Evolutionary conservation across 2,329 filamentous ascomycete species (phyloP).

Genomic region (Cercospora sesami): DNA sequence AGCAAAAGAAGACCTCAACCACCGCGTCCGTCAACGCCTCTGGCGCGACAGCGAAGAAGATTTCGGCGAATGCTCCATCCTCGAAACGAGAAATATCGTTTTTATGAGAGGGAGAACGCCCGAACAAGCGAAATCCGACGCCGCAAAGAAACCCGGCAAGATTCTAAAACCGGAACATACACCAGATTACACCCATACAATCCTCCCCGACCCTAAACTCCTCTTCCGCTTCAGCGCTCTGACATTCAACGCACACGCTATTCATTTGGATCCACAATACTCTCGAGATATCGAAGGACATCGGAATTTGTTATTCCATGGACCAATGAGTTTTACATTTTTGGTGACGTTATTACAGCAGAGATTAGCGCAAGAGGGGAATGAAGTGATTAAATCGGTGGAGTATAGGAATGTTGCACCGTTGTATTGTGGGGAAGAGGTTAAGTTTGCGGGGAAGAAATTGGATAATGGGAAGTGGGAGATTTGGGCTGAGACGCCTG

Average conservation of each 20-base stretch:
- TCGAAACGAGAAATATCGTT: constrained; percentile 63
- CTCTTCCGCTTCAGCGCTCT: constrained; percentile 90
- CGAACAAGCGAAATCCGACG: constrained; percentile 40
- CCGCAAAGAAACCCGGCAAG: constrained; percentile 37
- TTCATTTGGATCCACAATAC: constrained; percentile 78
- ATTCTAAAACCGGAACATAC: constrained; percentile 49
- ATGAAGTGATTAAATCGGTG: constrained; percentile 55
- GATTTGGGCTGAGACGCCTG: constrained; percentile 45
- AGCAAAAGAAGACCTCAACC: constrained; percentile 34
- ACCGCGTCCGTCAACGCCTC: constrained; percentile 44
- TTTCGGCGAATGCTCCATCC: constrained; percentile 48
- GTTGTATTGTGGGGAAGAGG: constrained; percentile 70
- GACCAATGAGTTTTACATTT: constrained; percentile 75
- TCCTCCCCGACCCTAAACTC: constrained; percentile 68
- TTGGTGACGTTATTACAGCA: constrained; percentile 67
- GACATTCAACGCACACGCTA: constrained; percentile 87
- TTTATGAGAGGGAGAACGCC: constrained; percentile 58
- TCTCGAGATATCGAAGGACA: constrained; percentile 72
- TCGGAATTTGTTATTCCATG: constrained; percentile 76
- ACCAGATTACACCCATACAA: constrained; percentile 58
- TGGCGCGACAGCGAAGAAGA: constrained; percentile 48
- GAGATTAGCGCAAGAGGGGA: constrained; percentile 48
- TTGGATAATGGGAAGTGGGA: constrained; percentile 45
- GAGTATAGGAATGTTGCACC: constrained; percentile 81
- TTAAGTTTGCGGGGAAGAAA: constrained; percentile 67